Conservation (phyloP, 2,329 filamentous ascomycete genomes). For the Cladosporium sp. region DNA sequence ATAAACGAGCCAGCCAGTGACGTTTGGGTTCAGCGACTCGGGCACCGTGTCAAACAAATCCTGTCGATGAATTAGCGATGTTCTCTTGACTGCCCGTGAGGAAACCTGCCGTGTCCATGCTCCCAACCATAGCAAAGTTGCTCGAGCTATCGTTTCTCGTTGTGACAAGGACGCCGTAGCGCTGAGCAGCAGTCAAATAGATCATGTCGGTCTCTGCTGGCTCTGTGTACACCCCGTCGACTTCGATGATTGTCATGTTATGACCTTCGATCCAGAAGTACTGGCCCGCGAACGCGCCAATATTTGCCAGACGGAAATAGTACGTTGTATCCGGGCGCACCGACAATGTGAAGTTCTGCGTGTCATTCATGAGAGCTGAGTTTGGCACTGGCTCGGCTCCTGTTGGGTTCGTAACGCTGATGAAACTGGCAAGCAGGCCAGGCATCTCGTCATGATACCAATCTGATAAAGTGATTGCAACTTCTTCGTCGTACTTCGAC, state of each 20-base stretch:
- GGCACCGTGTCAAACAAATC: slow-evolving; percentile 68
- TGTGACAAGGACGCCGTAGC: slow-evolving; percentile 68
- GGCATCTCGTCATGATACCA: slow-evolving; percentile 67
- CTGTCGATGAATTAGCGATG: slow-evolving; percentile 29
- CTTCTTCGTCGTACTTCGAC: slow-evolving; percentile 60
- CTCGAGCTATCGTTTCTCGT: slow-evolving; percentile 57
- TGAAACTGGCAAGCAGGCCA: slow-evolving; percentile 56
- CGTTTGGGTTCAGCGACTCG: slow-evolving; percentile 65
- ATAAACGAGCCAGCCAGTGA: slow-evolving; percentile 59
- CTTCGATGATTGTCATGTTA: slow-evolving; percentile 65
- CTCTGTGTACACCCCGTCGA: slow-evolving; percentile 68
- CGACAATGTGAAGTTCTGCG: slow-evolving; percentile 47
- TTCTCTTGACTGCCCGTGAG: slow-evolving; percentile 4
- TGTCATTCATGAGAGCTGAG: slow-evolving; percentile 66
- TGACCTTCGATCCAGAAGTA: slow-evolving; percentile 72
- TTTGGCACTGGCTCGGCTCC: slow-evolving; percentile 68
- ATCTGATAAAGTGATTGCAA: slow-evolving; percentile 69
- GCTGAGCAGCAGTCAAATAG: slow-evolving; percentile 69
- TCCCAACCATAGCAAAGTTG: slow-evolving; percentile 62
- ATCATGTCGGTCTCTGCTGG: slow-evolving; percentile 62
- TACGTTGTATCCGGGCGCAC: slow-evolving; percentile 60
- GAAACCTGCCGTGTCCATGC: slow-evolving; percentile 48
- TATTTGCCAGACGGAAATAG: slow-evolving; percentile 68
- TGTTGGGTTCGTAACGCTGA: slow-evolving; percentile 57
- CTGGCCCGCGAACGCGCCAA: slow-evolving; percentile 71